Evolutionary conservation across 2,329 filamentous ascomycete genomes (phyloP), one percentile per base, ranked within the genome.

Genomic region (Colletotrichum australisinense): DNA sequence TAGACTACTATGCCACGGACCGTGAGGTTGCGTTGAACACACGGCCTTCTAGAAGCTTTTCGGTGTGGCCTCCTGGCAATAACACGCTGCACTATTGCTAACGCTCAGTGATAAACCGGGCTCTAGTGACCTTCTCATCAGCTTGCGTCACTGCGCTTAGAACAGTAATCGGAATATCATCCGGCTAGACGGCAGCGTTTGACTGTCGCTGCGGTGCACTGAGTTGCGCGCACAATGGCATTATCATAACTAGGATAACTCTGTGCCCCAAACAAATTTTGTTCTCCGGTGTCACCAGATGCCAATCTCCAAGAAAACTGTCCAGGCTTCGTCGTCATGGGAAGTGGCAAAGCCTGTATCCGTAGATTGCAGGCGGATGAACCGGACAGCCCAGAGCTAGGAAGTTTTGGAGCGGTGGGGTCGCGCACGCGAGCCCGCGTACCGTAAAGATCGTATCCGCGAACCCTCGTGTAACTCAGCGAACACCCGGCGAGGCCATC

Each of bases 341-440:
- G 16, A 58, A 30, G 8, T 38, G 55, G 53, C 30, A 28, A 28
- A 26, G 52, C 42, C 46, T 35, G 55, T 26, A 35, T 8, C 42
- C 8, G 62, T 62, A 59, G 24, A 69, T 64, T 59, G 53, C 65
- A 63, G 38, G 38, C 58, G 69, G 69, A 72, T 55, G 35, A 62
- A 65, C 53, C 66, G 66, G 32, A 62, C 55, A 30, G 28, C 30
- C 59, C 53, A 64, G 30, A 57, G 57, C 42, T 22, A 22, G 46
- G 12, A 42, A 42, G 32, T 73, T 52, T 73, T 56, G 53, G 30
- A 58, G 12, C 19, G 60, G 67, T 58, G 67, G 67, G 60, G 19
- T n/a, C 24, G 5, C 26, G 60, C 26, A 60, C 46, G 46, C 60
- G 57, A 24, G 32, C 55, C 67, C 71, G 56, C 60, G 67, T 65